Percentiles rank a stretch among this genome's conserved stretches.
phyloP scores from a whole-genome alignment of 148 eudicot genomes.

The Dianthus caryophyllus region DNA sequence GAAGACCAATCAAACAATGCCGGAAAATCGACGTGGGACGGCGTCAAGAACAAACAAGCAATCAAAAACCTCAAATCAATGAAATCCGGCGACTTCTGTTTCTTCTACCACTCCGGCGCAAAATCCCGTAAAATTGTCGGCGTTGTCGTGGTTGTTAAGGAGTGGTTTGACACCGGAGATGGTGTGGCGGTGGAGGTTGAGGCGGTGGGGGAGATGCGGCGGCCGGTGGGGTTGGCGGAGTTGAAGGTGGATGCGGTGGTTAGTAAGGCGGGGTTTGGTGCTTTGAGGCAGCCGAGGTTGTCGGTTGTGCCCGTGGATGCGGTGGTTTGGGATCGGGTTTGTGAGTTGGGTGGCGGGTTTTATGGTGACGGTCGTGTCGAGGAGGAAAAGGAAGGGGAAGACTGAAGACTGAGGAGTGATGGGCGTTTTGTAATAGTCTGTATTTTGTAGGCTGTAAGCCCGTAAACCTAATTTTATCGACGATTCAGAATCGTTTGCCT shows the following conservation, averaged over 20 bases:
- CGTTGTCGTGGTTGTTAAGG: conserved; percentile 61
- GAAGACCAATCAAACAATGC: conserved; percentile 67
- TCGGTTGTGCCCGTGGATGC: conserved; percentile 67
- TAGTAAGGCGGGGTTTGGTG: conserved; percentile 50
- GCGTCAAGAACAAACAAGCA: conserved; percentile 88
- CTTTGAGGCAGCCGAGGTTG: conserved; percentile 71
- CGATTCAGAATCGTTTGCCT: too few relatives aligned
- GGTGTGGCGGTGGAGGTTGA: conserved; percentile 70
- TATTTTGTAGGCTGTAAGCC: too few relatives aligned
- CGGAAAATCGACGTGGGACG: conserved; percentile 77
- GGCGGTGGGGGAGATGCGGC: conserved; percentile 76
- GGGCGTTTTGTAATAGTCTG: too few relatives aligned
- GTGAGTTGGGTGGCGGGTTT: conserved; percentile 80
- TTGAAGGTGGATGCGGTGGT: conserved; percentile 55
- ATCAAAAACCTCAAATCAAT: conserved; percentile 70
- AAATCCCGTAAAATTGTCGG: conserved; percentile 69
- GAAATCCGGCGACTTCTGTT: conserved; percentile 58
- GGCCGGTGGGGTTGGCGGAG: conserved; percentile 60
- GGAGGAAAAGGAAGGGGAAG: neutral
- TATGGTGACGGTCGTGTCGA: conserved; percentile 30
- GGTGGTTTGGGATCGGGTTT: conserved; percentile 57
- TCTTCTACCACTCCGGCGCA: conserved; percentile 86
- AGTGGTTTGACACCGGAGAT: conserved; percentile 50
- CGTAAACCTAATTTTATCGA: too few relatives aligned
- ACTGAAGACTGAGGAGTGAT: too few relatives aligned